phyloP scores from a whole-genome alignment of 352 stramenopile genomes.

The Phytophthora cryptogea region DNA sequence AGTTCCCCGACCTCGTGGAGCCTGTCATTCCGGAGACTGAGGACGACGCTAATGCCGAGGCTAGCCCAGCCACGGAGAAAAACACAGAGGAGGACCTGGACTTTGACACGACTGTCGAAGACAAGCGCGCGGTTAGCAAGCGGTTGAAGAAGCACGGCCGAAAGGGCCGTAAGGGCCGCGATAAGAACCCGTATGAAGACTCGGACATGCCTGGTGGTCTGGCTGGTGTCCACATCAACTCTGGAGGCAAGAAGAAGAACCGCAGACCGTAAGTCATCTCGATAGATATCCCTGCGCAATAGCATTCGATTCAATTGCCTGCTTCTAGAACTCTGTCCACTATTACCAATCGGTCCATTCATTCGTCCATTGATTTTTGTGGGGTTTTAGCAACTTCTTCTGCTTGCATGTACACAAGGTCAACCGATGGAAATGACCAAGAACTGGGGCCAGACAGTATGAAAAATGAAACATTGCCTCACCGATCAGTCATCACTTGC shows the following conservation, averaged over 20 bases:
- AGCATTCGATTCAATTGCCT: constrained; percentile 3
- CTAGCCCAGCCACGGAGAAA: constrained; percentile 5
- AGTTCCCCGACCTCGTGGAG: constrained; percentile 61
- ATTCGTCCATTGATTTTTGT: constrained; percentile 45
- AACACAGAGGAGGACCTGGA: constrained; percentile 48
- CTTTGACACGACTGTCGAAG: constrained; percentile 74
- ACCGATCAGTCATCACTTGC: constrained; percentile 18
- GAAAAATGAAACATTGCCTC: constrained; percentile 38
- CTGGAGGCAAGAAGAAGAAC: constrained; percentile 75
- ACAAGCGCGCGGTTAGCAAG: constrained; percentile 79
- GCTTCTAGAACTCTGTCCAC: no score
- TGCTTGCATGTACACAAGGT: constrained; percentile 31
- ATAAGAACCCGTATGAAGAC: constrained; percentile 97
- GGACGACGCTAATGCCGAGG: constrained; percentile 18
- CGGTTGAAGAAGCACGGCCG: constrained; percentile 94
- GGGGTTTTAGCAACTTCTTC: constrained; percentile 37
- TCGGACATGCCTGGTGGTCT: constrained; percentile 65
- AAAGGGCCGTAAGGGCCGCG: constrained; percentile 95
- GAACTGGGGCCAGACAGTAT: constrained; percentile 32
- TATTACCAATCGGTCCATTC: constrained; percentile 30
- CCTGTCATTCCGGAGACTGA: constrained; percentile 18
- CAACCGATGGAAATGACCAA: constrained; percentile 25
- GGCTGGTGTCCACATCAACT: constrained; percentile 66
- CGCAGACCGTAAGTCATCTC: constrained; percentile 45
- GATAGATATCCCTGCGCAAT: constrained; percentile 24